Evolutionary conservation across 1,139 yeast species (phyloP), one percentile per base, ranked within the genome.

Genomic region (Blastobotrys arbuscula): DNA sequence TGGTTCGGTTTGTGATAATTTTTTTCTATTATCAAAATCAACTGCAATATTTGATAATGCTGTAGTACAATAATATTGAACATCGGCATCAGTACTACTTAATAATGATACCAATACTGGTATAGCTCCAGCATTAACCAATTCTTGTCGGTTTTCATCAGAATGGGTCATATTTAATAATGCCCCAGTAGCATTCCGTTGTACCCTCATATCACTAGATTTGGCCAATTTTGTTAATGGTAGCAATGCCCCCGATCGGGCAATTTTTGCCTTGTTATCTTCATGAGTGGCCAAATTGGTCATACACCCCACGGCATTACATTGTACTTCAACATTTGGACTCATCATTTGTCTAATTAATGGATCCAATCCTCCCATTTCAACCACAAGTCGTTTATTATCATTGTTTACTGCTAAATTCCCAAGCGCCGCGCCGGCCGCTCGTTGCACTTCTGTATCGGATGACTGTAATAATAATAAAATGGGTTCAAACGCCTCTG

Each of bases 221-320:
- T 85, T 88, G 16, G 98, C 98, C 56, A 92, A 76, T 67, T 88
- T 88, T 1, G 97, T 90, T 61, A 92, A 76, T 6, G 98, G 98
- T 39, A 87, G 82, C 50, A 92, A 75, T 1, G 98, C 98, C n/a
- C 98, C 99, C 37, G 95, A 83, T 49, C 90, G 84, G 23, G 99
- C 98, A 61, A 92, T 92, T 66, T 88, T 89, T 45, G 94, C 82
- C 69, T 92, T 92, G 70, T 92, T 94, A 62, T 89, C 96, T 68
- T 92, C 98, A 69, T 88, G 96, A n/a, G 98, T 92, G 13, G 98
- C 98, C 67, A 92, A 78, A 66, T 92, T 92, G 35, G 99, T 92
- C 65, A 92, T 90, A 66, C 98, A 94, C 9, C 99, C 99, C 50
- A 94, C 98, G 3, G 99, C 98, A 65, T 92, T 92, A 68, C 99